Conservation (phyloP, 805 yeast species). For the Saccharomyces paradoxus region DNA sequence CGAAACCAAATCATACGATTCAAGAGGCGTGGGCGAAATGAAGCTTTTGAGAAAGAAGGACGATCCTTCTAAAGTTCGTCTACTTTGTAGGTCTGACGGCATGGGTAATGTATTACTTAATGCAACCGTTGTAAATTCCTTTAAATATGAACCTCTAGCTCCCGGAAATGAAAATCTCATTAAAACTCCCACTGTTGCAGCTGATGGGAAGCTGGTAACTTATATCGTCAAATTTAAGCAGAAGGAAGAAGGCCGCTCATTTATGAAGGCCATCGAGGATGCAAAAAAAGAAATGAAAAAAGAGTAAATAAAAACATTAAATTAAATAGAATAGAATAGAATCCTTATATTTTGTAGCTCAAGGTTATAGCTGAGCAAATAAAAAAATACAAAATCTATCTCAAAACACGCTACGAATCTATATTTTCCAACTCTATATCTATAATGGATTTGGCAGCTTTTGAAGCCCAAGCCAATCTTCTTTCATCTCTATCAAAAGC, state of each 20-base stretch:
- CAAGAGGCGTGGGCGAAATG: constrained; percentile 75
- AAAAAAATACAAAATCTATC: neutral
- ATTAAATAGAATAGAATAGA: neutral
- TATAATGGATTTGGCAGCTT: constrained; percentile 7
- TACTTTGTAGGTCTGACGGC: constrained; percentile 83
- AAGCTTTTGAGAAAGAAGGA: constrained; percentile 57
- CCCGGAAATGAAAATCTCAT: constrained; percentile 58
- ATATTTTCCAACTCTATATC: constrained; percentile 12
- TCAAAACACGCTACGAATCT: constrained; percentile 2
- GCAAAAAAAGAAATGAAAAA: constrained; percentile 27
- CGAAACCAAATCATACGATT: constrained; percentile 44
- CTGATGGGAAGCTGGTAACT: constrained; percentile 52
- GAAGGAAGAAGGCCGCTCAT: constrained; percentile 30
- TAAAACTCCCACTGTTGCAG: constrained; percentile 54
- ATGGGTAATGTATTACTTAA: constrained; percentile 73
- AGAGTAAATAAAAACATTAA: constrained; percentile 1
- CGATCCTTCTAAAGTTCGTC: constrained; percentile 52
- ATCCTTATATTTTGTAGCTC: neutral
- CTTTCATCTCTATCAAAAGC: constrained; percentile 23
- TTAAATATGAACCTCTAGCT: constrained; percentile 47
- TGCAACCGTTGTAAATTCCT: constrained; percentile 46
- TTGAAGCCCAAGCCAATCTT: constrained; percentile 28
- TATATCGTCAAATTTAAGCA: constrained; percentile 67
- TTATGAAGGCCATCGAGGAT: constrained; percentile 26
- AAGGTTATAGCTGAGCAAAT: neutral